These are phyloP conservation scores for Colletotrichum sp. DNA, from an alignment of 2,329 filamentous ascomycete genomes.

Conservation along the genomic window DNA sequence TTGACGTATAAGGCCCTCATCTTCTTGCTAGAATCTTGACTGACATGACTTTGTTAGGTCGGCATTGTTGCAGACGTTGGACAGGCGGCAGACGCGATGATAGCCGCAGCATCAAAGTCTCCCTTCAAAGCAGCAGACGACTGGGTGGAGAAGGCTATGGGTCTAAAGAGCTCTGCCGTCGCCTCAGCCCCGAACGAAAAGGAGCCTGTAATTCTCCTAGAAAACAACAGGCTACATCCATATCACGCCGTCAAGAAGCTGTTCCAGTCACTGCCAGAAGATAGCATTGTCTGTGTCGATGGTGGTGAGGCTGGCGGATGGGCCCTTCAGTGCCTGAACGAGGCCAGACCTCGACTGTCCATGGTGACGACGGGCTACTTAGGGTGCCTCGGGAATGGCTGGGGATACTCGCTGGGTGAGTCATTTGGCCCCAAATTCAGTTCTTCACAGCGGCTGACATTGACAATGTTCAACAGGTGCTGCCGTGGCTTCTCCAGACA, in stretches of 20 bases:
- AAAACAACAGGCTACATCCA: neutral
- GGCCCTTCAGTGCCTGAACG: neutral
- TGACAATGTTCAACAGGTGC: neutral
- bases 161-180: neutral
- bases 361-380: neutral
- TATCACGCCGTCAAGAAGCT: neutral
- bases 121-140: neutral
- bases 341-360: neutral
- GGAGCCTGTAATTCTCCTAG: neutral
- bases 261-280: neutral
- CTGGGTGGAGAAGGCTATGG: neutral
- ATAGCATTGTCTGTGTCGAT: neutral
- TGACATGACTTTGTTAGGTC: neutral
- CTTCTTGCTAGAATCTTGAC: neutral
- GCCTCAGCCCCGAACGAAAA: neutral
- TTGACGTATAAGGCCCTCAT: neutral
- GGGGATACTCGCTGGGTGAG: constrained; percentile 2
- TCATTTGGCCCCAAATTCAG: too few species aligned
- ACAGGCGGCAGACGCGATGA: neutral
- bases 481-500: neutral
- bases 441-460: neutral
- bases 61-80: neutral
- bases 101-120: neutral
- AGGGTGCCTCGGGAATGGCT: neutral
- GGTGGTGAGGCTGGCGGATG: neutral